phyloP scores from a whole-genome alignment of 2,329 filamentous ascomycete species.

The Diaporthe amygdali region DNA sequence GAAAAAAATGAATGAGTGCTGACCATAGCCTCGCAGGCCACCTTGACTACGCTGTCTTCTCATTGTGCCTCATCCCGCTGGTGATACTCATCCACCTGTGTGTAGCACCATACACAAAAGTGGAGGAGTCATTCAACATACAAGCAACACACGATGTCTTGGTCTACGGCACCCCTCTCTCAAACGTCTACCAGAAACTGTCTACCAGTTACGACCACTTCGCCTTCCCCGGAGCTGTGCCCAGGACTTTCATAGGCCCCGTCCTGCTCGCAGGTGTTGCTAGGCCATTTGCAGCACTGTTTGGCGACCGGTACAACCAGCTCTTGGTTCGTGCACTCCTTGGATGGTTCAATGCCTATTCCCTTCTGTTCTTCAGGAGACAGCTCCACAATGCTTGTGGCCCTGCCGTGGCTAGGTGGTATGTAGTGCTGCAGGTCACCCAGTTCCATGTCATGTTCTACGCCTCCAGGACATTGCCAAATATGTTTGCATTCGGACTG shows the following conservation, averaged over 20 bases:
- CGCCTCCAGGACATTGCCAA: slow-evolving; percentile 87
- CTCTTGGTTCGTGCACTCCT: slow-evolving; percentile 76
- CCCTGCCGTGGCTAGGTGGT: slow-evolving; percentile 75
- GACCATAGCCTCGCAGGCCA: slow-evolving; percentile 19
- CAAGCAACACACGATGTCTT: slow-evolving; percentile 93
- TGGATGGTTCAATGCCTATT: slow-evolving; percentile 74
- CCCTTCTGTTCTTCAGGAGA: slow-evolving; percentile 69
- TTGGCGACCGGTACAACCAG: slow-evolving; percentile 61
- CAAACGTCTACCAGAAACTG: slow-evolving; percentile 58
- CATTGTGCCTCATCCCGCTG: slow-evolving; percentile 61
- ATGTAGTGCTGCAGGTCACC: slow-evolving; percentile 74
- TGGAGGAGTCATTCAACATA: slow-evolving; percentile 98
- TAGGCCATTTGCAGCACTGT: slow-evolving; percentile 66
- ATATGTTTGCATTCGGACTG: slow-evolving; percentile 93
- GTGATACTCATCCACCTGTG: slow-evolving; percentile 73
- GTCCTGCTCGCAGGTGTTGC: slow-evolving; percentile 76
- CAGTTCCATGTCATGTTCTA: slow-evolving; percentile 97
- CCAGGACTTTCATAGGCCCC: slow-evolving; percentile 86
- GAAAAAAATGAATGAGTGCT: background rate
- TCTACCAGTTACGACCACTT: slow-evolving; percentile 82
- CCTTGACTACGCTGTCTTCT: slow-evolving; percentile 51
- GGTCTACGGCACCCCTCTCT: slow-evolving; percentile 74
- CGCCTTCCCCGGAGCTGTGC: slow-evolving; percentile 87
- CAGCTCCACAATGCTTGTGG: slow-evolving; percentile 74
- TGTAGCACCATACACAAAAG: slow-evolving; percentile 88